A percentile compares a stretch with the other conserved stretches of the same genome.
Conservation (phyloP, 371 early-diverging fungal species). For the Mucor piriformis region DNA sequence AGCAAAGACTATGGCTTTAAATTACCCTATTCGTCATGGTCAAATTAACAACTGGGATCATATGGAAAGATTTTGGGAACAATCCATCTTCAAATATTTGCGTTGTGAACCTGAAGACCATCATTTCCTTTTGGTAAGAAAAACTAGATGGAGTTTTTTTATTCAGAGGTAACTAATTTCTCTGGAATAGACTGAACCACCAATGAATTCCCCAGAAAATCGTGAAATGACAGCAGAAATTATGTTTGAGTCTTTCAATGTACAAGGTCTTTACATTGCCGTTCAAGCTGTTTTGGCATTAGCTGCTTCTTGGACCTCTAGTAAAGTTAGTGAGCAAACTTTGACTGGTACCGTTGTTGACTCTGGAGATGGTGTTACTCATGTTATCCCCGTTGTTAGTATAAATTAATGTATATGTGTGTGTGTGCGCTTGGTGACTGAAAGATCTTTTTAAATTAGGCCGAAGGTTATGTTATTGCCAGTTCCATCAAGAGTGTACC, state of each 20-base stretch:
- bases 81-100: constrained; percentile 95
- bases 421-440: neutral
- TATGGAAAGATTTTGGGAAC: constrained; percentile 96
- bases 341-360: constrained; percentile 98
- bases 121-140: constrained; percentile 79
- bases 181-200: constrained; percentile 79
- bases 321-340: constrained; percentile 75
- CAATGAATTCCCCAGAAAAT: constrained; percentile 90
- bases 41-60: constrained; percentile 94
- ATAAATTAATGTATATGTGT: neutral
- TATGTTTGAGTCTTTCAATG: constrained; percentile 91
- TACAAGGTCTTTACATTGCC: constrained; percentile 89
- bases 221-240: constrained; percentile 94
- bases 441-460: constrained; percentile 48
- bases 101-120: constrained; percentile 98
- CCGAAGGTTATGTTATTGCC: constrained; percentile 97
- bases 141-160: neutral
- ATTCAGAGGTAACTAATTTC: neutral
- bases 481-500: constrained; percentile 97
- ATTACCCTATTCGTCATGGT: constrained; percentile 89
- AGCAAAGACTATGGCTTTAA: constrained; percentile 81
- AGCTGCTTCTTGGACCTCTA: constrained; percentile 89
- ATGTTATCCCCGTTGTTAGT: constrained; percentile 95
- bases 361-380: constrained; percentile 98
- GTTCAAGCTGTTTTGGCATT: constrained; percentile 93